Percentiles rank a stretch among this genome's conserved stretches.
These are phyloP conservation scores for Saposhnikovia divaricata DNA, from an alignment of 129 eudicot species.

Conservation along the genomic window DNA sequence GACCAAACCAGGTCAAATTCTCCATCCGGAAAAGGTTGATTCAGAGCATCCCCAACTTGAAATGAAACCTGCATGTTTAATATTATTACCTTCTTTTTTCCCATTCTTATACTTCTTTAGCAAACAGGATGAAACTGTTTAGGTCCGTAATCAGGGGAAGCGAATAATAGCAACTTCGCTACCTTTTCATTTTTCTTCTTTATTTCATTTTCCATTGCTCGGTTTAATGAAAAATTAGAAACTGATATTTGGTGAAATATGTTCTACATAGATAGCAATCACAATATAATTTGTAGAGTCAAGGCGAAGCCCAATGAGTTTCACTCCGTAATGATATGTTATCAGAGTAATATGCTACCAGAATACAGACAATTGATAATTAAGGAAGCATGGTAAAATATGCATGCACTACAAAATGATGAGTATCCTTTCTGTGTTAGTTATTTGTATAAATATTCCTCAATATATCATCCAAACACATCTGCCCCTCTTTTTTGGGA, in stretches of 20 bases:
- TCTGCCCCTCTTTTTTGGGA: background rate
- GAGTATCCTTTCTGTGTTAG: background rate
- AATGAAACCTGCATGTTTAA: conserved; percentile 53
- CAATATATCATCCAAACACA: background rate
- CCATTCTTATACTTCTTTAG: background rate
- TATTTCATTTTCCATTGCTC: background rate
- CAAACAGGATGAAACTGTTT: background rate
- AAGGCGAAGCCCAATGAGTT: background rate
- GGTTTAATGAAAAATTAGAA: background rate
- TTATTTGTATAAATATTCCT: background rate
- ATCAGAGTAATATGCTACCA: background rate
- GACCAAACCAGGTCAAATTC: conserved; percentile 93
- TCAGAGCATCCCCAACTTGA: conserved; percentile 89
- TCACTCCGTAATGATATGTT: background rate
- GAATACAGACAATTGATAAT: background rate
- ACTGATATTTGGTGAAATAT: background rate
- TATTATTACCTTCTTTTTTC: background rate
- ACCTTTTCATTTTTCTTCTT: background rate
- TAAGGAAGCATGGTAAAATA: background rate
- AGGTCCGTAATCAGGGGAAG: background rate
- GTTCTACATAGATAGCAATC: background rate
- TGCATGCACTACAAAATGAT: background rate
- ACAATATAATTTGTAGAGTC: background rate
- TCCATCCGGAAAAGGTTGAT: conserved; percentile 89
- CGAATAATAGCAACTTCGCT: background rate